Evolutionary conservation across 2,329 filamentous ascomycete species (phyloP), one percentile per base, ranked within the genome.

Genomic region (Fusarium incarnatum): DNA sequence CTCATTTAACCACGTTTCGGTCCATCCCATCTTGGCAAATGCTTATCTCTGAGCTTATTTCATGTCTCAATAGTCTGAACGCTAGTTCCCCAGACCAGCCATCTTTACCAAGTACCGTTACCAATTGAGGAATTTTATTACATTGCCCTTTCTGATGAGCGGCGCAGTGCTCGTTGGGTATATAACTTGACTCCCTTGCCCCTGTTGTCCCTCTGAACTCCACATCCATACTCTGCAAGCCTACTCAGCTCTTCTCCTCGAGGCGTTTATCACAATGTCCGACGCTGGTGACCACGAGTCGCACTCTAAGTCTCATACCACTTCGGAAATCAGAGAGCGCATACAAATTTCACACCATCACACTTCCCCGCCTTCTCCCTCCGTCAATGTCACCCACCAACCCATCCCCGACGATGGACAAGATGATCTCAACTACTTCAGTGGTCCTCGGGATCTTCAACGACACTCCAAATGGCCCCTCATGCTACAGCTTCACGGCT

Each of bases 401-500:
- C 27, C 47, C 4, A 34, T 44, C 7, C n/a, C 37, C 4, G 20
- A n/a, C 13, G 18, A 58, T 27, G 47, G 3, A 7, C 18, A 32
- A 15, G 46, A 34, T 13, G 84, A 87, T 37, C 68, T 88, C 64
- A 87, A 89, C 69, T 90, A 90, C 77, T 91, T 90, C 73, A 86
- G 76, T 42, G 88, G 88, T 6, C 92, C 92, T 40, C 86, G 90
- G 59, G 89, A 93, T 77, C 87, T 93, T 67, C 84, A 88, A 61
- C 87, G 87, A 71, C 91, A 94, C 79, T 93, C 91, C 25, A 94
- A 92, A 83, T 90, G 91, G 85, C 92, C 92, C 11, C 86, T 89
- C 70, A 92, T 94, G 77, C 81, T 94, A 75, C 90, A 91, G 59
- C 84, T 94, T 79, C 91, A 93, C 77, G 92, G 92, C 73, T 92